Evolutionary conservation across 306 rosid genomes (phyloP).

Genomic region (Trifolium subterraneum): DNA sequence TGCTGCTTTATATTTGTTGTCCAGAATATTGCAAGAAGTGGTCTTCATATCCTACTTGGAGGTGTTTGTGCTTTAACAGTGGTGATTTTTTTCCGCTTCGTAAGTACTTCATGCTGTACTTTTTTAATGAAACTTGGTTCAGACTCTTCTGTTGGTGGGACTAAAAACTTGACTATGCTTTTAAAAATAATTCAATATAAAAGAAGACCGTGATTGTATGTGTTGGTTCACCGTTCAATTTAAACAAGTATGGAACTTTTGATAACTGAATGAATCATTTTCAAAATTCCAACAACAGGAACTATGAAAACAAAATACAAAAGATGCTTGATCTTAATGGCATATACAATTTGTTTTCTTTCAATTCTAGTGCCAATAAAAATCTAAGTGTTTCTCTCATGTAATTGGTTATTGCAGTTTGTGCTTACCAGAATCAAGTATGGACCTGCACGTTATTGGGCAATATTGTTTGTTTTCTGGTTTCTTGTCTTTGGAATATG

Average conservation of each 20-base stretch:
- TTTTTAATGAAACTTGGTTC: constrained; percentile 31
- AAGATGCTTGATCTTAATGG: constrained; percentile 36
- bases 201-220: constrained; percentile 34
- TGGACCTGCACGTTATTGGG: constrained; percentile 99
- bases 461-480: constrained; percentile 96
- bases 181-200: constrained; percentile 31
- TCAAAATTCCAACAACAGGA: constrained; percentile 25
- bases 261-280: constrained; percentile 18
- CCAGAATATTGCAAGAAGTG: constrained; percentile 93
- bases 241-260: background rate
- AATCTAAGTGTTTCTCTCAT: constrained; percentile 35
- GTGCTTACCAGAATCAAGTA: constrained; percentile 96
- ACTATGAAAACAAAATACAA: constrained; percentile 15
- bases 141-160: constrained; percentile 32
- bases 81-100: constrained; percentile 95
- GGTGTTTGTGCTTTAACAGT: constrained; percentile 95
- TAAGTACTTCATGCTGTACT: constrained; percentile 54
- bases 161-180: constrained; percentile 13
- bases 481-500: constrained; percentile 97
- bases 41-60: constrained; percentile 95
- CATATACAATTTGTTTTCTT: background rate
- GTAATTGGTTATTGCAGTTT: constrained; percentile 67
- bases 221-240: constrained; percentile 26
- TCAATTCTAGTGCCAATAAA: constrained; percentile 10
- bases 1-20: constrained; percentile 36